Percentiles rank a stretch among this genome's conserved stretches.
Conservation (phyloP, 2,329 filamentous ascomycete genomes). For the Penicillium sp. region DNA sequence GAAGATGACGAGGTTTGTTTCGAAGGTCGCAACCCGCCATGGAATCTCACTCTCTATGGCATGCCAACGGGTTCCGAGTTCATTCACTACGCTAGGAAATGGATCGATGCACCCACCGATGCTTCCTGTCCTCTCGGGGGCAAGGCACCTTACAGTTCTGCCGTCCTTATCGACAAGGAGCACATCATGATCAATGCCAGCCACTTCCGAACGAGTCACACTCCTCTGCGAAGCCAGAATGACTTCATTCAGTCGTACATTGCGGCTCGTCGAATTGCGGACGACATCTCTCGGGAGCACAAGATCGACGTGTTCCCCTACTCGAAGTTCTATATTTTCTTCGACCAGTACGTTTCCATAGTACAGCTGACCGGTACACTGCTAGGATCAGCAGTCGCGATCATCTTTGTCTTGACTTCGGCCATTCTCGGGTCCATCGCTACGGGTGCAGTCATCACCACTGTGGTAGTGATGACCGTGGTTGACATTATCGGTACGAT, state of each 20-base stretch:
- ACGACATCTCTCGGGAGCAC: conserved; percentile 71
- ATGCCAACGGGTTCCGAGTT: conserved; percentile 97
- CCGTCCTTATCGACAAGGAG: conserved; percentile 75
- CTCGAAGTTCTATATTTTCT: conserved; percentile 98
- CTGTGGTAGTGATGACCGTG: conserved; percentile 90
- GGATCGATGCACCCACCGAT: conserved; percentile 77
- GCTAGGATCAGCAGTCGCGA: conserved; percentile 78
- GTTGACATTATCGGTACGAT: conserved; percentile 94
- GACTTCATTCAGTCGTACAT: conserved; percentile 94
- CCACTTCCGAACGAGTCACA: conserved; percentile 91
- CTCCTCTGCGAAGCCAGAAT: conserved; percentile 79
- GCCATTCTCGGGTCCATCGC: conserved; percentile 79
- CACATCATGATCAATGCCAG: conserved; percentile 73
- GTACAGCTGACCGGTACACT: conserved; percentile 77
- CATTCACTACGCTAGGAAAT: conserved; percentile 79
- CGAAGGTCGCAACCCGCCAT: conserved; percentile 71
- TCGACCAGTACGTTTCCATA: conserved; percentile 92
- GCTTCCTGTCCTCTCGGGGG: conserved; percentile 87
- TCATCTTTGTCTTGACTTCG: conserved; percentile 81
- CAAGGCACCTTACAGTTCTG: conserved; percentile 81
- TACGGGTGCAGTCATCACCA: conserved; percentile 79
- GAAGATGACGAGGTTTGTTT: conserved; percentile 77
- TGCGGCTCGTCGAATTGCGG: conserved; percentile 83
- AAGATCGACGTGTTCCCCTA: conserved; percentile 90
- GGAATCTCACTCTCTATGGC: conserved; percentile 85